Conservation (phyloP, 2,329 filamentous ascomycete species). For the Phyllosticta paracitricarpa region DNA sequence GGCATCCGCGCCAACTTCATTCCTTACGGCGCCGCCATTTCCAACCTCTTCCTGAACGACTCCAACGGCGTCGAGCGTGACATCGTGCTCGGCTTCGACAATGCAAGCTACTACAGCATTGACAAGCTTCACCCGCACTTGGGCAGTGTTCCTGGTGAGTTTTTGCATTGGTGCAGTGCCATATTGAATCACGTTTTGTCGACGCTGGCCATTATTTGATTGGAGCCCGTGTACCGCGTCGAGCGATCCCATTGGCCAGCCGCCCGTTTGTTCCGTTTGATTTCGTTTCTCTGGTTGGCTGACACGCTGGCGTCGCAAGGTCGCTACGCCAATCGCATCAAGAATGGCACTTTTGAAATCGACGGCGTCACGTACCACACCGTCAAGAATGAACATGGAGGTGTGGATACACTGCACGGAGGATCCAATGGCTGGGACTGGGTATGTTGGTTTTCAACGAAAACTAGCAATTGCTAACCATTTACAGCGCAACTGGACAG, state of each 20-base stretch:
- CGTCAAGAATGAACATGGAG: constrained; percentile 48
- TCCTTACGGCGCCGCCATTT: constrained; percentile 63
- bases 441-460: constrained; percentile 15
- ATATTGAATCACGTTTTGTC: neutral
- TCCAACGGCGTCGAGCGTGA: constrained; percentile 59
- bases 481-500: constrained; percentile 57
- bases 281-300: neutral
- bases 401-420: constrained; percentile 56
- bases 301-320: constrained; percentile 14
- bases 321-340: constrained; percentile 72
- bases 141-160: constrained; percentile 55
- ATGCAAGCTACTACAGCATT: constrained; percentile 58
- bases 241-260: neutral
- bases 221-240: neutral
- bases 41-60: constrained; percentile 62
- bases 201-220: too few relatives aligned
- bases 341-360: constrained; percentile 62
- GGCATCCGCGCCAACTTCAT: constrained; percentile 62
- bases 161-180: too few relatives aligned
- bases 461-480: constrained; percentile 5
- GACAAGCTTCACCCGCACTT: constrained; percentile 61
- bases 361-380: constrained; percentile 53
- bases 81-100: constrained; percentile 65
- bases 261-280: neutral
- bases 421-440: constrained; percentile 65